A percentile compares a stretch with the other conserved stretches of the same genome.
These are phyloP conservation scores for Colletotrichum paranaense DNA, from an alignment of 2,329 filamentous ascomycete species.

Conservation along the genomic window DNA sequence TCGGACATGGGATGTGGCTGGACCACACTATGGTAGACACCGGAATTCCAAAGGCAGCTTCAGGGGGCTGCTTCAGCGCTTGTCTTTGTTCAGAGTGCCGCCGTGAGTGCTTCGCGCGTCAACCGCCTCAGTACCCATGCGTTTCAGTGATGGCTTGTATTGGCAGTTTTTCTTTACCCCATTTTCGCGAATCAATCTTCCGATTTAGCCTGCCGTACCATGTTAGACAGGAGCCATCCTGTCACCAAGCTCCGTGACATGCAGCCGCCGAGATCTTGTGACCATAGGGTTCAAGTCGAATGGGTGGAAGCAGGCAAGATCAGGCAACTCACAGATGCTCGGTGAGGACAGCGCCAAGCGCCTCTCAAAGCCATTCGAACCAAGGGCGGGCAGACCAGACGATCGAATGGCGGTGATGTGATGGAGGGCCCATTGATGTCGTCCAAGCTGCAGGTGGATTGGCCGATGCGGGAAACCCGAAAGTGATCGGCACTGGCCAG, in stretches of 20 bases:
- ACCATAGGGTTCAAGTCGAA: slow-evolving; percentile 17
- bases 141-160: neutral
- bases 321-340: slow-evolving; percentile 31
- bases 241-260: slow-evolving; percentile 10
- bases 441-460: slow-evolving; percentile 21
- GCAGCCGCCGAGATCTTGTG: slow-evolving; percentile 25
- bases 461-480: slow-evolving; percentile 33
- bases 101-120: neutral
- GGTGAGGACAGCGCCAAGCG: slow-evolving; percentile 22
- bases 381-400: slow-evolving; percentile 11
- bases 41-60: neutral
- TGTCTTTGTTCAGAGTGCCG: no score
- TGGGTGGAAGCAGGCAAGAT: slow-evolving; percentile 26
- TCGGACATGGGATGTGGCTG: slow-evolving; percentile 12
- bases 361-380: slow-evolving; percentile 6
- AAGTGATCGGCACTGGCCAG: slow-evolving; percentile 31
- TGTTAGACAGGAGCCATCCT: neutral
- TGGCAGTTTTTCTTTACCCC: neutral
- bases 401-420: slow-evolving; percentile 16
- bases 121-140: neutral
- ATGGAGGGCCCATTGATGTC: slow-evolving; percentile 9
- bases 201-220: neutral
- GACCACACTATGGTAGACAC: neutral
- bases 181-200: neutral
- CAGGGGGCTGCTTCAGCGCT: neutral